Conservation (phyloP, 805 yeast species). For the Yamadazyma takamatsuzukensis region DNA sequence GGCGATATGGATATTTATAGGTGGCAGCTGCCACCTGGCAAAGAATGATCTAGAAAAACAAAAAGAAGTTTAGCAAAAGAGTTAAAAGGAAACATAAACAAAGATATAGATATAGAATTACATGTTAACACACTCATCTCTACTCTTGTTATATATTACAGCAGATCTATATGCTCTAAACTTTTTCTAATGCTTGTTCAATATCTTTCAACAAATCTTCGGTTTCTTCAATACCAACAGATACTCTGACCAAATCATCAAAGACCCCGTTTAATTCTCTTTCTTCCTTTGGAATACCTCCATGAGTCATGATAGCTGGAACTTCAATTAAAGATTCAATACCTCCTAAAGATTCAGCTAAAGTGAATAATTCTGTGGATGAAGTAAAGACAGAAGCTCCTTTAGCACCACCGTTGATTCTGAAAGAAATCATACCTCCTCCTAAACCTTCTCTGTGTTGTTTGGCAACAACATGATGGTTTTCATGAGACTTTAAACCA, state of each 20-base stretch:
- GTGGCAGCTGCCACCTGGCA: no score
- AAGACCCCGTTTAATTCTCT: constrained; percentile 78
- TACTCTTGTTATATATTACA: no score
- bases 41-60: no score
- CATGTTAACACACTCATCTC: no score
- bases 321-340: constrained; percentile 82
- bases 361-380: constrained; percentile 69
- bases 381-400: constrained; percentile 75
- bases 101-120: no score
- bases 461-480: constrained; percentile 57
- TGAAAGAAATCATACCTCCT: constrained; percentile 89
- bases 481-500: constrained; percentile 64
- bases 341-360: constrained; percentile 91
- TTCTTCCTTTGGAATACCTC: constrained; percentile 76
- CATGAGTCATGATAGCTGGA: constrained; percentile 91
- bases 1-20: no score
- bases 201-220: constrained; percentile 74
- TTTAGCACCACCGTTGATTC: constrained; percentile 76
- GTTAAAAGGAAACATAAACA: no score
- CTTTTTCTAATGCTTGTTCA: constrained; percentile 56
- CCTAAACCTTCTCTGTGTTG: constrained; percentile 86
- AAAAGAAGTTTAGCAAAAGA: no score
- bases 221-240: constrained; percentile 83
- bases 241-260: constrained; percentile 77
- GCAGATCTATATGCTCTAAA: constrained; percentile 3